These are phyloP conservation scores for Ustilago xerochloae DNA, from an alignment of 1,284 basidiomycete species.

Conservation along the genomic window DNA sequence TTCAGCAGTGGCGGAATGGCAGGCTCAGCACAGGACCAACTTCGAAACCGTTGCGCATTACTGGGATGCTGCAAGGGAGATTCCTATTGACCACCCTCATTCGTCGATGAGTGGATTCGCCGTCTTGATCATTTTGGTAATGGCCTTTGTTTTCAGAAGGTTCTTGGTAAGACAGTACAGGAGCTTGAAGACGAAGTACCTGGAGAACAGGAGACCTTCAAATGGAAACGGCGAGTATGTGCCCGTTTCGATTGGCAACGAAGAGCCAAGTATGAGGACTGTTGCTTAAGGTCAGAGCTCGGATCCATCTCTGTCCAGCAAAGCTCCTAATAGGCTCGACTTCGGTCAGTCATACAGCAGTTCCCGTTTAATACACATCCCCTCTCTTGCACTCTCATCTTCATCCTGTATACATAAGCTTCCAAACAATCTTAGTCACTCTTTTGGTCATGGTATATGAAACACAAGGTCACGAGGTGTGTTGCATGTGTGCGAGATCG, in stretches of 20 bases:
- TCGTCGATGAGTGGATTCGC: conserved; percentile 2
- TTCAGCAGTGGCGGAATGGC: not conserved
- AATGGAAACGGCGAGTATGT: too few relatives aligned
- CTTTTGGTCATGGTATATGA: not conserved
- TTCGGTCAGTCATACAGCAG: too few relatives aligned
- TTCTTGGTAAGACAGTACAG: not conserved
- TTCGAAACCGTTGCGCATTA: not conserved
- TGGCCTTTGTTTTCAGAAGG: conserved; percentile 7
- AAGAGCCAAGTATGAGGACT: too few relatives aligned
- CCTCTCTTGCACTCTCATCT: too few relatives aligned
- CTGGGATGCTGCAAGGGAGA: not conserved
- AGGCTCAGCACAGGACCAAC: not conserved
- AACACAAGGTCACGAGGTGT: not conserved
- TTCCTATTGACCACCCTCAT: conserved; percentile 8
- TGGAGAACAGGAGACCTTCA: too few relatives aligned
- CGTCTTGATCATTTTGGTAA: not conserved
- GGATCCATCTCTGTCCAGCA: too few relatives aligned
- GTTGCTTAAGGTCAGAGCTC: too few relatives aligned
- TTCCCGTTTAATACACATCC: too few relatives aligned
- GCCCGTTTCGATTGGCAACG: conserved; percentile 3
- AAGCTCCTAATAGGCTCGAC: too few relatives aligned
- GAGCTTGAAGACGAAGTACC: not conserved
- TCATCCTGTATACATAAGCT: not conserved
- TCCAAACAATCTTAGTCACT: too few relatives aligned
- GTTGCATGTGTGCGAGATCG: not conserved